Conservation (phyloP, 164 flowering plant genomes). For the Hamamelis virginiana region DNA sequence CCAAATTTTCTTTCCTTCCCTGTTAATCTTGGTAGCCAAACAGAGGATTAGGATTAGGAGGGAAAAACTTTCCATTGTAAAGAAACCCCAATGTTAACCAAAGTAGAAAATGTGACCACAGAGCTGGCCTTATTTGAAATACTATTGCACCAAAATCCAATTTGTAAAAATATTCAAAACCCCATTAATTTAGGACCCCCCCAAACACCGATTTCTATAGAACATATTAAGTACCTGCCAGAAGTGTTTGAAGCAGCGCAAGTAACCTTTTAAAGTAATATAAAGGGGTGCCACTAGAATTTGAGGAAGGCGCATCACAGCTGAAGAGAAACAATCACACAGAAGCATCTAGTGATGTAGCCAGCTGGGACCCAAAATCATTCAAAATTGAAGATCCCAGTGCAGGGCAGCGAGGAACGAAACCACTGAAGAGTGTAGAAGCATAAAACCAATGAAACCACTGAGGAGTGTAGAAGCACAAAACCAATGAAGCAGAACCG, state of each 20-base stretch:
- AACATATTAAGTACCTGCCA: constrained; percentile 50
- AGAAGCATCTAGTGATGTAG: constrained; percentile 41
- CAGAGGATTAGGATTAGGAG: too few species aligned
- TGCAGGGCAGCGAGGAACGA: constrained; percentile 40
- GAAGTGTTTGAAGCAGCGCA: constrained; percentile 42
- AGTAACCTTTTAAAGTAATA: constrained; percentile 22
- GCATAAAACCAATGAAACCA: too few species aligned
- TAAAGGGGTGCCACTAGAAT: constrained; percentile 27
- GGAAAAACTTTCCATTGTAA: too few species aligned
- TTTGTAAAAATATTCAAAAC: not conserved
- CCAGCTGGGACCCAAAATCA: constrained; percentile 49
- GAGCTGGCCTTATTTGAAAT: not conserved
- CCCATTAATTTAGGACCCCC: not conserved
- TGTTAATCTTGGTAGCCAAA: too few species aligned
- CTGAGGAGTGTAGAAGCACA: constrained; percentile 53
- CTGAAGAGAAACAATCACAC: constrained; percentile 36
- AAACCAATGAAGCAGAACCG: constrained; percentile 75
- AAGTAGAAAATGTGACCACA: not conserved
- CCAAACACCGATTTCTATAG: constrained; percentile 25
- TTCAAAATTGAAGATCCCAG: constrained; percentile 51
- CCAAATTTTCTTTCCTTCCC: too few species aligned
- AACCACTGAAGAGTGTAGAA: too few species aligned
- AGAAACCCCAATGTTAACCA: not conserved
- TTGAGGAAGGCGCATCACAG: constrained; percentile 32
- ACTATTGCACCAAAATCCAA: not conserved